Conservation (phyloP, 495 filamentous ascomycete species). For the Xylaria sp. region DNA sequence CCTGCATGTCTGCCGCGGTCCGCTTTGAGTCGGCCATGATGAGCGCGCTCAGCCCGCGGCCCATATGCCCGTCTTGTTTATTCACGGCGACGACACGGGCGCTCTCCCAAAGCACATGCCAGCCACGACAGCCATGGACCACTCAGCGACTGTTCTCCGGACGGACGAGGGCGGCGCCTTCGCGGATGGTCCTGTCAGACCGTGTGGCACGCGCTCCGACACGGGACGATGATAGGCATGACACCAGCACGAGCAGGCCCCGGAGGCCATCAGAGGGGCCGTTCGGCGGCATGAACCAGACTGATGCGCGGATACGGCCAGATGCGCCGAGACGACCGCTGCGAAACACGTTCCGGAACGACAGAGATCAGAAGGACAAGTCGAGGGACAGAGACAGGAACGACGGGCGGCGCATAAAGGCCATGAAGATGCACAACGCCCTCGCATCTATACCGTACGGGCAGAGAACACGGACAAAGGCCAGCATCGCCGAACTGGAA, state of each 20-base stretch:
- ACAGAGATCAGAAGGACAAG: conserved; percentile 37
- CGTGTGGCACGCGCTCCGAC: conserved; percentile 62
- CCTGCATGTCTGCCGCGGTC: neutral
- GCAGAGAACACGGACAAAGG: conserved; percentile 71
- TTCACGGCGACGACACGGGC: conserved; percentile 28
- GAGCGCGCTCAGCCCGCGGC: conserved; percentile 33
- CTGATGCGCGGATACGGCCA: conserved; percentile 50
- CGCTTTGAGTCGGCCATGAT: conserved; percentile 25
- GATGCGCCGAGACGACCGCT: conserved; percentile 45
- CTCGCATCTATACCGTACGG: conserved; percentile 77
- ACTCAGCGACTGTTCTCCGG: conserved; percentile 44
- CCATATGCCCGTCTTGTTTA: conserved; percentile 41
- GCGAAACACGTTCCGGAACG: conserved; percentile 34
- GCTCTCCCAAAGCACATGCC: conserved; percentile 25
- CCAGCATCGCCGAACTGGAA: conserved; percentile 68
- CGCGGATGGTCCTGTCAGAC: conserved; percentile 82
- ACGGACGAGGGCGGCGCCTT: conserved; percentile 55
- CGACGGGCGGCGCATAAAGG: conserved; percentile 65
- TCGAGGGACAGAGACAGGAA: conserved; percentile 39
- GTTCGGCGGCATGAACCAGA: conserved; percentile 82
- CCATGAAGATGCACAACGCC: conserved; percentile 91
- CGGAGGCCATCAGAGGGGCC: conserved; percentile 61
- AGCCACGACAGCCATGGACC: conserved; percentile 50
- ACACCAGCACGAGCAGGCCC: conserved; percentile 44
- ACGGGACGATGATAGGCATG: conserved; percentile 48